Evolutionary conservation across 805 yeast genomes (phyloP).

Genomic region (Wickerhamiella galacta): DNA sequence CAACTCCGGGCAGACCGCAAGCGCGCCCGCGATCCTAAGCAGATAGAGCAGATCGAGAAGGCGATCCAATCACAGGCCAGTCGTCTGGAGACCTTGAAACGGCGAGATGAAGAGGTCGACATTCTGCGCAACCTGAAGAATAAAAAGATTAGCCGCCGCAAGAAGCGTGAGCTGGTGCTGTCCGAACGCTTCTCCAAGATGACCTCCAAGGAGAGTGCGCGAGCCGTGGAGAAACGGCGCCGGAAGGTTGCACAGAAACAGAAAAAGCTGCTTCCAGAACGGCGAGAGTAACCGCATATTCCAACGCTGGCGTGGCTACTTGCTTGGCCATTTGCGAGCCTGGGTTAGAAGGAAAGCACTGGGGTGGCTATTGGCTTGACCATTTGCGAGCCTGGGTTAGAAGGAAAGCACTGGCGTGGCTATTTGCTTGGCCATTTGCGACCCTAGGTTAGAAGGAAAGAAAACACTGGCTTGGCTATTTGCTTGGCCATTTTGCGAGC

Average conservation of each 20-base stretch:
- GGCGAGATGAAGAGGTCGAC: slow-evolving; percentile 56
- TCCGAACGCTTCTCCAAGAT: slow-evolving; percentile 22
- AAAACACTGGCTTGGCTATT: too few relatives aligned
- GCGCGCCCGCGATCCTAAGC: slow-evolving; percentile 30
- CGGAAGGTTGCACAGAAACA: slow-evolving; percentile 26
- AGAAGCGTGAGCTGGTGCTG: slow-evolving; percentile 22
- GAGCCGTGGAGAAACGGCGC: slow-evolving; percentile 21
- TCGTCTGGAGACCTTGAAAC: slow-evolving; percentile 45
- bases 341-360: too few relatives aligned
- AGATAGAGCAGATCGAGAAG: slow-evolving; percentile 20
- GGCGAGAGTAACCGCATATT: slow-evolving; percentile 16
- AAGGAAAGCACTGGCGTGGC: too few relatives aligned
- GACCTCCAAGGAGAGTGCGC: slow-evolving; percentile 22
- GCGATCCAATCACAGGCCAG: slow-evolving; percentile 22
- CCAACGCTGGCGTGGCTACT: too few relatives aligned
- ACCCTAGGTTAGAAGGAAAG: too few relatives aligned
- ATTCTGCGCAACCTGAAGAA: slow-evolving; percentile 47
- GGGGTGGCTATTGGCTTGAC: background rate
- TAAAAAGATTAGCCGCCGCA: slow-evolving; percentile 31
- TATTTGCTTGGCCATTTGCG: too few relatives aligned
- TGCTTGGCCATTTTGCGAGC: too few relatives aligned
- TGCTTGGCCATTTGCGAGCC: background rate
- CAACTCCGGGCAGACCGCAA: slow-evolving; percentile 37
- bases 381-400: background rate
- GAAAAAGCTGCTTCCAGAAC: slow-evolving; percentile 22